Conservation (phyloP, 768 basidiomycete genomes). For the Mycena haematopus region DNA sequence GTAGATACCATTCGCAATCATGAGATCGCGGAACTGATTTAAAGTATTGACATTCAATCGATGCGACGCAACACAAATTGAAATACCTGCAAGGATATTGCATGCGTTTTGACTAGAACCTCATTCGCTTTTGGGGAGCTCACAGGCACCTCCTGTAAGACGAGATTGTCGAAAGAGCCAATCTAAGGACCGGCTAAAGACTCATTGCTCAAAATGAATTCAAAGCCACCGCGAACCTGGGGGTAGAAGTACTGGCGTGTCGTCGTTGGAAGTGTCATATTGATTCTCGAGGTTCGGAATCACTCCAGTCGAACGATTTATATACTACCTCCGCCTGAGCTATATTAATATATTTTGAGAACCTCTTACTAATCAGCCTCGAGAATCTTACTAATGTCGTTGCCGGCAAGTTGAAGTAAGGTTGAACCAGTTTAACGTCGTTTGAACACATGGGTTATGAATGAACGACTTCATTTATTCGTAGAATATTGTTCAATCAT, state of each 20-base stretch:
- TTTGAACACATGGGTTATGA: no score
- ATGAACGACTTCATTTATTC: no score
- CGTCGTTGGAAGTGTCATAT: background rate
- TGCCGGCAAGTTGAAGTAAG: no score
- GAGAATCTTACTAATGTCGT: no score
- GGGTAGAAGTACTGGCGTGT: conserved; percentile 1
- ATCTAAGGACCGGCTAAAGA: background rate
- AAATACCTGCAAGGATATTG: conserved; percentile 58
- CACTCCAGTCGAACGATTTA: no score
- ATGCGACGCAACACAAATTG: background rate
- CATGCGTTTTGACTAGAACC: conserved; percentile 61
- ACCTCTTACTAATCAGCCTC: no score
- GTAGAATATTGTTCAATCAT: no score
- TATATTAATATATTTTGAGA: no score
- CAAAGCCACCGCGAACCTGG: background rate
- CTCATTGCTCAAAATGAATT: background rate
- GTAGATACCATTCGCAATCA: conserved; percentile 47
- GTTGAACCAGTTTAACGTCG: no score
- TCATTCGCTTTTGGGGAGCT: conserved; percentile 47
- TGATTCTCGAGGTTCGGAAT: background rate
- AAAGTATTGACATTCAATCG: background rate
- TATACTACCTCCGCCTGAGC: no score
- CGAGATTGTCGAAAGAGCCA: conserved; percentile 33
- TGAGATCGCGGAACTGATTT: conserved; percentile 55
- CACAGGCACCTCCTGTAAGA: conserved; percentile 35